phyloP scores from a whole-genome alignment of 805 yeast species.

The Wickerhamiella domercqiae region DNA sequence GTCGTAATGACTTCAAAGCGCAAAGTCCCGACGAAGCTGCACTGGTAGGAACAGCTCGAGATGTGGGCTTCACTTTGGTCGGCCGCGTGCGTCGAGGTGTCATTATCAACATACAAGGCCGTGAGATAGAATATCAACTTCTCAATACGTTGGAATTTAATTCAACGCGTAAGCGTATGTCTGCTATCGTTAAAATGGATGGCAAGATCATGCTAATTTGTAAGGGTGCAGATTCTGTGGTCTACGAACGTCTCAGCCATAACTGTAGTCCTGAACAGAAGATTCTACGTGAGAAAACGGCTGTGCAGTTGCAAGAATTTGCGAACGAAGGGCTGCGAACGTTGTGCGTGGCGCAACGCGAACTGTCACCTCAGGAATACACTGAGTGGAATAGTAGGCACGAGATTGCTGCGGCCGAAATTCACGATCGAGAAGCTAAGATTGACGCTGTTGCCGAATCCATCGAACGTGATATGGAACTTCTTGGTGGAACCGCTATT shows the following conservation, averaged over 20 bases:
- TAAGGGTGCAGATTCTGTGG: constrained; percentile 75
- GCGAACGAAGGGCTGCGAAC: constrained; percentile 74
- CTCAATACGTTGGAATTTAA: constrained; percentile 53
- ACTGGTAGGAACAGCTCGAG: constrained; percentile 62
- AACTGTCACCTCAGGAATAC: constrained; percentile 33
- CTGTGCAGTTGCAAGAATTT: constrained; percentile 53
- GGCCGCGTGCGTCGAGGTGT: constrained; percentile 41
- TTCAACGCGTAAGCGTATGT: constrained; percentile 69
- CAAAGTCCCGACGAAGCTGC: constrained; percentile 83
- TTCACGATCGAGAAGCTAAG: constrained; percentile 44
- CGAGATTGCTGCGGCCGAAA: constrained; percentile 41
- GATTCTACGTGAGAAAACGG: constrained; percentile 41
- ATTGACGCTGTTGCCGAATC: constrained; percentile 45
- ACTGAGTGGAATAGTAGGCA: constrained; percentile 40
- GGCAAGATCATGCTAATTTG: constrained; percentile 33
- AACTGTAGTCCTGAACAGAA: constrained; percentile 24
- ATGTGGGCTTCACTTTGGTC: constrained; percentile 51
- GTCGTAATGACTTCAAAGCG: constrained; percentile 47
- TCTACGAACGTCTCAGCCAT: constrained; percentile 35
- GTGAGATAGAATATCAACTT: constrained; percentile 33
- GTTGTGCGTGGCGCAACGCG: constrained; percentile 54
- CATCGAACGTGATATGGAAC: constrained; percentile 41
- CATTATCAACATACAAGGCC: constrained; percentile 33
- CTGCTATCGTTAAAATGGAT: constrained; percentile 39
- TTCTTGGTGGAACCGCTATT: constrained; percentile 72